Conservation (phyloP, 345 rosid genomes). For the Populus euphratica region DNA sequence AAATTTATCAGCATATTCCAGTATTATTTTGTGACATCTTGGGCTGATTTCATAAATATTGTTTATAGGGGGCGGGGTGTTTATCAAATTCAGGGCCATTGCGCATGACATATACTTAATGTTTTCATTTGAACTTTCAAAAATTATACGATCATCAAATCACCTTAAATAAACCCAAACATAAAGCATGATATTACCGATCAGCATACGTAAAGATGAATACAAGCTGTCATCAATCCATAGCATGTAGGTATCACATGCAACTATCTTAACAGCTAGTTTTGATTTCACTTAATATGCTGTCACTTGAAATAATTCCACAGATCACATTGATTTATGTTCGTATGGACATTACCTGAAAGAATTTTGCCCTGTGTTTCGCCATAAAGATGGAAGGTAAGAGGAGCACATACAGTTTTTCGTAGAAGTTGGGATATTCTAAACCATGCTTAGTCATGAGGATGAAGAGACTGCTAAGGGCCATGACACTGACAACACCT, state of each 20-base stretch:
- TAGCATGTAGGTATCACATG: too few species aligned
- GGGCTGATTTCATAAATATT: not conserved
- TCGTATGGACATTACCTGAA: constrained; percentile 54
- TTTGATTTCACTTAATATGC: not conserved
- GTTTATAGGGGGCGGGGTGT: not conserved
- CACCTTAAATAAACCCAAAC: not conserved
- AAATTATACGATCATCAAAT: not conserved
- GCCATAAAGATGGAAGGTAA: constrained; percentile 83
- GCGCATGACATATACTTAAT: not conserved
- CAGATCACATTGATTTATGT: not conserved
- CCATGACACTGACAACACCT: constrained; percentile 95
- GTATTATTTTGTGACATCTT: not conserved
- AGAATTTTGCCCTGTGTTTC: constrained; percentile 83
- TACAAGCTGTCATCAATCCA: not conserved
- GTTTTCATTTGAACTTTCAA: not conserved
- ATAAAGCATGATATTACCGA: not conserved
- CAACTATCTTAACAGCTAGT: not conserved
- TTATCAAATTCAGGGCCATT: constrained; percentile 1
- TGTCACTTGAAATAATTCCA: too few species aligned
- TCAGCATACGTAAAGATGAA: not conserved
- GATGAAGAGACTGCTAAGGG: constrained; percentile 84
- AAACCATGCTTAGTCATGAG: constrained; percentile 87
- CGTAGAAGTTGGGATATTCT: constrained; percentile 88
- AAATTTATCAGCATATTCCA: not conserved
- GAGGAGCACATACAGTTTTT: constrained; percentile 72